Base-by-base conservation (phyloP, 1,284 basidiomycete genomes). In the Cystobasidiaceae sp. region DNA sequence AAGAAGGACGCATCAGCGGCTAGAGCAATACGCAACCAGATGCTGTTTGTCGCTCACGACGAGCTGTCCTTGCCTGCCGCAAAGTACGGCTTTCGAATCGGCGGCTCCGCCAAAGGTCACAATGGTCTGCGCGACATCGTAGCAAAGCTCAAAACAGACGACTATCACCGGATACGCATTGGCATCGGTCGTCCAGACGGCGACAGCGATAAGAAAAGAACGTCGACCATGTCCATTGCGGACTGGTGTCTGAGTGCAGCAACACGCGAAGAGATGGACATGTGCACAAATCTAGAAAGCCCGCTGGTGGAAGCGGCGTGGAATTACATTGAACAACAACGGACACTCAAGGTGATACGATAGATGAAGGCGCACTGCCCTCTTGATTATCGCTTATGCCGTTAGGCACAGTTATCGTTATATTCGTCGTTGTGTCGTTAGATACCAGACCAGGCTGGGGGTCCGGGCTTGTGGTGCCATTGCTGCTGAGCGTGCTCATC, bases 291-390 rank as follows among this genome's bases (percentile, higher is more conserved):
- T 44, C 33, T 34, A 28, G 27, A 49, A 21, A 41, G 60, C 4
- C 23, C 28, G n/a, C 21, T 50, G n/a, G 41, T 41, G 33, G 46
- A 52, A 32, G 60, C 48, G 21, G 50, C 60, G 51, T 62, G 60
- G 60, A 41, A 62, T 27, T 62, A 62, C 41, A 39, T 62, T 2
- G 28, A 52, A 56, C 54, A 56, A 56, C 54, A 56, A 44, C 27
- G 41, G 27, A 27, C n/a, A n/a, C n/a, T 44, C 8, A 43, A 56
- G 5, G n/a, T 28, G 23, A 6, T 44, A 46, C 45, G 13, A 2
- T 46, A 11, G 21, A 7, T 8, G 5, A 9, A 41, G n/a, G n/a
- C n/a, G n/a, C n/a, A n/a, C n/a, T n/a, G n/a, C n/a, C n/a, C n/a
- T n/a, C n/a, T n/a, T n/a, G n/a, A n/a, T n/a, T n/a, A n/a, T n/a